Base-by-base conservation (phyloP, 768 basidiomycete species). In the Epithele typhae region DNA sequence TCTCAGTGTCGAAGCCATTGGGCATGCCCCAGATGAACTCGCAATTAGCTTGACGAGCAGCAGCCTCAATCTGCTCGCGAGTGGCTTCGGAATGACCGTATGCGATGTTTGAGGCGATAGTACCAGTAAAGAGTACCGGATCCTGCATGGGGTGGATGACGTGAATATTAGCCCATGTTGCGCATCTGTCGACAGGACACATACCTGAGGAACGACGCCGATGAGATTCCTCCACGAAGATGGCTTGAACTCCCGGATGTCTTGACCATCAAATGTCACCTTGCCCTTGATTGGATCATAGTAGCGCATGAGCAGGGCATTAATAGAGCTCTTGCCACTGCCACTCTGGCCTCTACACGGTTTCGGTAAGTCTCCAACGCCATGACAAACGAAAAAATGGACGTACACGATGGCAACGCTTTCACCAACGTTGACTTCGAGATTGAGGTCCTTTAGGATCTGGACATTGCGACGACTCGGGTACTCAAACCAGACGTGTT, bases 11-110 rank as follows among this genome's bases (percentile, higher is more conserved):
- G 57, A 95, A 95, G 0, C 93, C 92, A 47, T 92, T 75, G 9
- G 94, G 93, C 75, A 98, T 81, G 14, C 87, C 84, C 87, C 92
- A 91, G 5, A 97, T 83, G 60, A 95, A 98, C 58, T 95, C 92
- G 65, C 94, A 97, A 56, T 97, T 96, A 2, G 95, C 95, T 49
- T 90, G 79, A 17, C 87, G 74, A 0, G 93, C 94, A 0, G 92
- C 94, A 23, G 82, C 70, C 63, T 96, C 91, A 18, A 97, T 88
- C 49, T 95, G 80, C 54, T 83, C 82, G 18, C 87, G 75, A 0
- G 90, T 88, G 0, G 82, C 89, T 17, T 76, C 68, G 8, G 78
- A 74, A 40, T 84, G 77, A 2, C 94, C 94, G 58, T 88, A 97
- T 0, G 92, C 85, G 52, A 95, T 98, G 58, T 98, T 98, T 2